Percentiles rank a stretch among this genome's conserved stretches.
Evolutionary conservation across 371 early-diverging fungal genomes (phyloP).

Genomic region (Apophysomyces sp.): DNA sequence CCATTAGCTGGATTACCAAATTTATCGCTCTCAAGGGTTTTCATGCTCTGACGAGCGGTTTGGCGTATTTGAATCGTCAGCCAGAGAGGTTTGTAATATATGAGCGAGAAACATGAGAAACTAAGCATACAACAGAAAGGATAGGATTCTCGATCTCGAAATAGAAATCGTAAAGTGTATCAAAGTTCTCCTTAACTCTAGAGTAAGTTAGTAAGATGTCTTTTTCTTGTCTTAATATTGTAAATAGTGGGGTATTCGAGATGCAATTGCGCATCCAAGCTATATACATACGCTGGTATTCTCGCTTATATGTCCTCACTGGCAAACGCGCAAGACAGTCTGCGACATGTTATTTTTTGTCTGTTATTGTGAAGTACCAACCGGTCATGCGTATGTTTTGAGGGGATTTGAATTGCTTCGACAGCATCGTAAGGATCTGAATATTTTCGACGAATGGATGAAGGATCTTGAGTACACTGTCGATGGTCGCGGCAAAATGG

Average conservation of each 20-base stretch:
- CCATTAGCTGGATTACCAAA: slow-evolving; percentile 38
- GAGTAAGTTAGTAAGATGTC: slow-evolving; percentile 19
- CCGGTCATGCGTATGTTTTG: slow-evolving; percentile 69
- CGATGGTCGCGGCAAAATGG: slow-evolving; percentile 73
- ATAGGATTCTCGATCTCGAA: slow-evolving; percentile 62
- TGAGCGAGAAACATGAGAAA: slow-evolving; percentile 53
- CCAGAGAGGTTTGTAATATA: slow-evolving; percentile 40
- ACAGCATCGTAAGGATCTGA: slow-evolving; percentile 45
- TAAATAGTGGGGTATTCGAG: slow-evolving; percentile 66
- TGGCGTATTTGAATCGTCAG: slow-evolving; percentile 49
- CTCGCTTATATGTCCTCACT: slow-evolving; percentile 70
- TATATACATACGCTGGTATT: slow-evolving; percentile 63
- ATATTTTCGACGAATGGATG: slow-evolving; percentile 74
- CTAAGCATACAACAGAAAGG: slow-evolving; percentile 34
- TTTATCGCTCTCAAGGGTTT: slow-evolving; percentile 72
- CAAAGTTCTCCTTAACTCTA: slow-evolving; percentile 66
- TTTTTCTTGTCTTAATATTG: neutral
- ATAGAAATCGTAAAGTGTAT: slow-evolving; percentile 72
- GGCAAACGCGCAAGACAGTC: slow-evolving; percentile 65
- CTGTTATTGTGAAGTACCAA: slow-evolving; percentile 68
- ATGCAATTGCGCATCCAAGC: slow-evolving; percentile 57
- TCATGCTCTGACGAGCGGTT: slow-evolving; percentile 56
- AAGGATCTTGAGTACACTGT: slow-evolving; percentile 64
- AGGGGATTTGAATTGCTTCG: slow-evolving; percentile 39
- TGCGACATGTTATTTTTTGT: slow-evolving; percentile 71